phyloP scores from a whole-genome alignment of 1,139 yeast genomes.

The Zygosaccharomyces sapae region DNA sequence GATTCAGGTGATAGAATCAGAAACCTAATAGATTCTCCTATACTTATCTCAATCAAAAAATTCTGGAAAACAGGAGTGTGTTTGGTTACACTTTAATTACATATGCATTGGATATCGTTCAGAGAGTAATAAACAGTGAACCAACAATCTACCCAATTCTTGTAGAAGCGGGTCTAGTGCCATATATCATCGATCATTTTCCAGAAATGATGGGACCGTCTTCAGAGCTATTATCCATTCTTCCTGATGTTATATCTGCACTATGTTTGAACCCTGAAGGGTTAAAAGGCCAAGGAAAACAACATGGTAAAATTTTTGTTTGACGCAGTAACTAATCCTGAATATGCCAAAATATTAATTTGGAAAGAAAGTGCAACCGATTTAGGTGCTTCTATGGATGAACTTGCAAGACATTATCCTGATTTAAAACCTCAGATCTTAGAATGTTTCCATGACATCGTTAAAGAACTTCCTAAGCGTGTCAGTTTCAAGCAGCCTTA shows the following conservation, averaged over 20 bases:
- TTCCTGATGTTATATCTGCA: conserved; percentile 81
- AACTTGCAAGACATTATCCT: conserved; percentile 79
- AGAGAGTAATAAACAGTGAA: conserved; percentile 78
- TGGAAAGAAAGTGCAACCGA: conserved; percentile 49
- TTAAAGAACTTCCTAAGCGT: conserved; percentile 47
- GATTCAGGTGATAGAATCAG: conserved; percentile 83
- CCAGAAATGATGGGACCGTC: conserved; percentile 51
- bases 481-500: conserved; percentile 39
- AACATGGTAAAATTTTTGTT: conserved; percentile 50
- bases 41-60: conserved; percentile 58
- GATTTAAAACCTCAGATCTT: conserved; percentile 59
- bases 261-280: conserved; percentile 77
- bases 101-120: conserved; percentile 60
- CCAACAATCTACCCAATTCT: conserved; percentile 85
- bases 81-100: conserved; percentile 73
- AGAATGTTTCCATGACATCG: conserved; percentile 46
- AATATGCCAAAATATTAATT: conserved; percentile 47
- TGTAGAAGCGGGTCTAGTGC: conserved; percentile 73
- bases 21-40: conserved; percentile 78
- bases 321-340: conserved; percentile 46
- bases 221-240: conserved; percentile 53
- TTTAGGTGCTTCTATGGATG: conserved; percentile 73
- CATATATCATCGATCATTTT: conserved; percentile 57
- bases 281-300: conserved; percentile 49
- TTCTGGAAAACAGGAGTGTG: conserved; percentile 53